phyloP scores from a whole-genome alignment of 176 grass and related monocot species.

The Neostapfia colusana region DNA sequence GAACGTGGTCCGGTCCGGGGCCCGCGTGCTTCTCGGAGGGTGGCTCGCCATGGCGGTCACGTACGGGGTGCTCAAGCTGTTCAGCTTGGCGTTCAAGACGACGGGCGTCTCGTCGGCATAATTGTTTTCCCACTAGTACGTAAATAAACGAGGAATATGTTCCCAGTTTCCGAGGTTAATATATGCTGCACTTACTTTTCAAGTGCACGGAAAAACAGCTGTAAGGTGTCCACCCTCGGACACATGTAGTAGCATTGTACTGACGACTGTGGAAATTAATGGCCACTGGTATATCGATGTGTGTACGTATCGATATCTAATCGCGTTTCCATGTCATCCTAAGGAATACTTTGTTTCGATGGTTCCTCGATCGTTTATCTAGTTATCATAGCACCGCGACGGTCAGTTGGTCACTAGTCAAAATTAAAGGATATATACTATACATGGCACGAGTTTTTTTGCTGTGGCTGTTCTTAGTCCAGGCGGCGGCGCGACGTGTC shows the following conservation, averaged over 20 bases:
- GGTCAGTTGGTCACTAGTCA: too few relatives aligned
- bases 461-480: too few relatives aligned
- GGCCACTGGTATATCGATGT: background rate
- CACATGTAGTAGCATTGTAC: background rate
- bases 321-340: too few relatives aligned
- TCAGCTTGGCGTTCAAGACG: slow-evolving; percentile 43
- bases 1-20: slow-evolving; percentile 36
- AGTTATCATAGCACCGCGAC: too few relatives aligned
- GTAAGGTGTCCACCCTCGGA: background rate
- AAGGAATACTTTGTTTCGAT: too few relatives aligned
- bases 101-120: slow-evolving; percentile 28
- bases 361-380: too few relatives aligned
- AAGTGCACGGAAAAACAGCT: background rate
- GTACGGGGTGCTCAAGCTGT: slow-evolving; percentile 60
- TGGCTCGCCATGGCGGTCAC: slow-evolving; percentile 71
- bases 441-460: too few relatives aligned
- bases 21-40: slow-evolving; percentile 76
- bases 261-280: background rate
- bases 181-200: background rate
- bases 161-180: background rate
- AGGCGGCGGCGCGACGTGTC: too few relatives aligned
- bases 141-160: background rate
- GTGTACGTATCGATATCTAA: too few relatives aligned
- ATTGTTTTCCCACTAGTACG: background rate
- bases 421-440: too few relatives aligned